These are phyloP conservation scores for Poa annua DNA, from an alignment of 176 grass and related monocot genomes.

Conservation along the genomic window DNA sequence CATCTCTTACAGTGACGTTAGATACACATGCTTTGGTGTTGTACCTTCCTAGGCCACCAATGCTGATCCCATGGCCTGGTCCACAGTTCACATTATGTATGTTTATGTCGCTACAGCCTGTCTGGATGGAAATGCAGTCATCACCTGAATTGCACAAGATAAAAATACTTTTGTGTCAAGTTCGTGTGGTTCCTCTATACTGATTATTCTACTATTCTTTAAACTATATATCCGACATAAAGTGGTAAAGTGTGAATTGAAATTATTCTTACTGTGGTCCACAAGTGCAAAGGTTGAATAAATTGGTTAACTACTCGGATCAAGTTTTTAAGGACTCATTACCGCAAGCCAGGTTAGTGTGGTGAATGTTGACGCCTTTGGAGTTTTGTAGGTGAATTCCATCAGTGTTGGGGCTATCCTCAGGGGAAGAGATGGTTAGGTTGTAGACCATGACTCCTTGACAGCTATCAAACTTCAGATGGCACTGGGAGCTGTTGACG, in stretches of 20 bases:
- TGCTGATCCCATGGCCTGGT: slow-evolving; percentile 96
- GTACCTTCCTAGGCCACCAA: slow-evolving; percentile 85
- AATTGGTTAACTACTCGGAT: slow-evolving; percentile 4
- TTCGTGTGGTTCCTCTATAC: neutral
- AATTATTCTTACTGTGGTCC: neutral
- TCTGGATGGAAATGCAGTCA: slow-evolving; percentile 95
- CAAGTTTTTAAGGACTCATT: slow-evolving; percentile 27
- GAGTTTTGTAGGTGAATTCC: slow-evolving; percentile 98
- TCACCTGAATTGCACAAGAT: slow-evolving; percentile 58
- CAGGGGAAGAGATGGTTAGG: slow-evolving; percentile 80
- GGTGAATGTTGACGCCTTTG: slow-evolving; percentile 81
- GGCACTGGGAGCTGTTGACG: slow-evolving; percentile 87
- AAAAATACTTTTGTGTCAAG: slow-evolving; percentile 18
- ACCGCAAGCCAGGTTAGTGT: slow-evolving; percentile 79
- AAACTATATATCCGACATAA: neutral
- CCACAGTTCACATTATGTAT: slow-evolving; percentile 92
- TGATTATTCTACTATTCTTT: neutral
- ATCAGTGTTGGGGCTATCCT: slow-evolving; percentile 88
- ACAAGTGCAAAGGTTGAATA: neutral
- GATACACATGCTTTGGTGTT: slow-evolving; percentile 95
- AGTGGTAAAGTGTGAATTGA: neutral
- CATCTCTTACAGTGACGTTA: slow-evolving; percentile 87
- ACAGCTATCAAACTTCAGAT: slow-evolving; percentile 94
- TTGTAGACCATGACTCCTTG: slow-evolving; percentile 76
- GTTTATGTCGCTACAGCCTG: slow-evolving; percentile 78